These are phyloP conservation scores for Neoscytalidium dimidiatum DNA, from an alignment of 2,329 filamentous ascomycete species.

Conservation along the genomic window DNA sequence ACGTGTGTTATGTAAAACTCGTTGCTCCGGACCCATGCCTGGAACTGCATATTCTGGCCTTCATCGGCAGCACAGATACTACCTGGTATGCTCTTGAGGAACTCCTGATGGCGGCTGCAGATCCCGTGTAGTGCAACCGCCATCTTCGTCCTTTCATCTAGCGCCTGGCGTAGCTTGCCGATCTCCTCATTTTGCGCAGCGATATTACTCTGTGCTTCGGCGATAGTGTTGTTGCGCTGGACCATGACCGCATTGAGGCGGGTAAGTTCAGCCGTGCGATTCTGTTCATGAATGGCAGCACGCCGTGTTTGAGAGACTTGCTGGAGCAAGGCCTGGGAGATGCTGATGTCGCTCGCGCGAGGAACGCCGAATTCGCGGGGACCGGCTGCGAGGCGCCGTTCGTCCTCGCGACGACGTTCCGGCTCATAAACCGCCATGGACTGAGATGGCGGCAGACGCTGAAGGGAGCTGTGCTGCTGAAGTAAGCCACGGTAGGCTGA, in stretches of 20 bases:
- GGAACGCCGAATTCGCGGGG: not conserved
- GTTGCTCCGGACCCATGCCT: not conserved
- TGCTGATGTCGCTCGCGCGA: not conserved
- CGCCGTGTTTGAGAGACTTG: not conserved
- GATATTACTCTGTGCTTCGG: not conserved
- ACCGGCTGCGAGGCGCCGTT: not conserved
- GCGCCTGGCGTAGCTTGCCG: constrained; percentile 15
- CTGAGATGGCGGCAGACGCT: not conserved
- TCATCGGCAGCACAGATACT: not conserved
- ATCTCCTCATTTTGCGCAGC: not conserved
- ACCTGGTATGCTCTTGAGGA: not conserved
- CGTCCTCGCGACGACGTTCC: not conserved
- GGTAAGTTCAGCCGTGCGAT: not conserved
- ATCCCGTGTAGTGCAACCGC: not conserved
- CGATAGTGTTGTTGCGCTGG: not conserved
- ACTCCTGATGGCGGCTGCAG: not conserved
- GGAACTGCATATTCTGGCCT: not conserved
- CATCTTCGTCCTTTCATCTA: not conserved
- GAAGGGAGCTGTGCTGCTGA: not conserved
- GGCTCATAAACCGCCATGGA: not conserved
- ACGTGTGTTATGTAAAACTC: not conserved
- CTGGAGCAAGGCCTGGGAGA: not conserved
- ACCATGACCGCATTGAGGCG: not conserved
- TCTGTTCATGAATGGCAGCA: not conserved
- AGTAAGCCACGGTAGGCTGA: too few relatives aligned